Conservation (phyloP, 129 eudicot species). For the Glebionis coronaria region DNA sequence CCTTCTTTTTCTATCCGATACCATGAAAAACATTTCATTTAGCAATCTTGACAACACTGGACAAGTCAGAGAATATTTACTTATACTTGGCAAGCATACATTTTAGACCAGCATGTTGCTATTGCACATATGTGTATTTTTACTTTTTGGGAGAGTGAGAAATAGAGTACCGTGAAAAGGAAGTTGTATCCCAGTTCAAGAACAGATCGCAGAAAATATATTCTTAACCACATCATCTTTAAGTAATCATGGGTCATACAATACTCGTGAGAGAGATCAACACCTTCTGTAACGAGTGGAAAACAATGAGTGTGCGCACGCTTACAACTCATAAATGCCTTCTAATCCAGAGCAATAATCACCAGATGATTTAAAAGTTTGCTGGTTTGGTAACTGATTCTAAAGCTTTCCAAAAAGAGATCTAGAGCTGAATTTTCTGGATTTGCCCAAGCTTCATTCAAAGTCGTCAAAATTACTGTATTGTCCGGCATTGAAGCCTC, state of each 20-base stretch:
- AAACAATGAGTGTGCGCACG: slow-evolving; percentile 45
- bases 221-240: slow-evolving; percentile 60
- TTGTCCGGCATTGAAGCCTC: slow-evolving; percentile 47
- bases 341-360: slow-evolving; percentile 52
- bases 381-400: slow-evolving; percentile 41
- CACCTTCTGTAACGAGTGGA: slow-evolving; percentile 47
- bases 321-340: slow-evolving; percentile 43
- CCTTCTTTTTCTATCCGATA: no score
- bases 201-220: slow-evolving; percentile 48
- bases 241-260: slow-evolving; percentile 56
- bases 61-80: no score
- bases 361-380: slow-evolving; percentile 54
- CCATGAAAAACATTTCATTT: no score
- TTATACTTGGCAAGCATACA: no score
- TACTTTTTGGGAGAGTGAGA: slow-evolving; percentile 6
- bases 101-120: no score
- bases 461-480: slow-evolving; percentile 51
- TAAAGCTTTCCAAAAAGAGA: slow-evolving; percentile 51
- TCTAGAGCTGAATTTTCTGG: slow-evolving; percentile 27
- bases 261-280: slow-evolving; percentile 47
- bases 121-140: no score
- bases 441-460: slow-evolving; percentile 53
- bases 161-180: slow-evolving; percentile 44
- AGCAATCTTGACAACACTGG: no score
- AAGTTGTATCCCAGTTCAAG: slow-evolving; percentile 63